Conservation (phyloP, 1,284 basidiomycete species). For the Sutorius eximius region DNA sequence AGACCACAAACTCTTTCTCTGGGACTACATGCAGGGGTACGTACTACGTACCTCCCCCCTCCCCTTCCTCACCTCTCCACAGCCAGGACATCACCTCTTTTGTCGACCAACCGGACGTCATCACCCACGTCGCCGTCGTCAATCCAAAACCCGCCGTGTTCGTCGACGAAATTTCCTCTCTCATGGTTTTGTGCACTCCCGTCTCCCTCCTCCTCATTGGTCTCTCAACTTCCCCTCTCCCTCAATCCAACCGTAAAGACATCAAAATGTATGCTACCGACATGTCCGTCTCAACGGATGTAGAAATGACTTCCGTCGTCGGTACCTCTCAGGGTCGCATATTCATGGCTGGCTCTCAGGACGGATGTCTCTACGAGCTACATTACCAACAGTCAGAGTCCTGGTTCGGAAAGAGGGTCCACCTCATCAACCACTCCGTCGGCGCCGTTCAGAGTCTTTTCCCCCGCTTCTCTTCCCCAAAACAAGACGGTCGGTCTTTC, state of each 20-base stretch:
- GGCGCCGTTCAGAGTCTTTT: constrained; percentile 74
- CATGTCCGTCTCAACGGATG: constrained; percentile 74
- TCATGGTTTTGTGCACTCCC: constrained; percentile 91
- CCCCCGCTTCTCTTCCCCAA: constrained; percentile 61
- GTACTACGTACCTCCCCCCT: constrained; percentile 26
- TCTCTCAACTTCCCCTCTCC: constrained; percentile 59
- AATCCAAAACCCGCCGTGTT: constrained; percentile 83
- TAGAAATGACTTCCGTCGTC: constrained; percentile 82
- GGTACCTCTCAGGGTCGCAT: constrained; percentile 85
- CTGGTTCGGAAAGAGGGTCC: constrained; percentile 88
- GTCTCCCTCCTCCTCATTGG: constrained; percentile 85
- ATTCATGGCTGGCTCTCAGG: constrained; percentile 85
- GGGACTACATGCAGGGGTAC: constrained; percentile 94
- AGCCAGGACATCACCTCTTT: constrained; percentile 87
- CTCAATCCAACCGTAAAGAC: constrained; percentile 57
- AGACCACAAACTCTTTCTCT: constrained; percentile 92
- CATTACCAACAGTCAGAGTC: constrained; percentile 90
- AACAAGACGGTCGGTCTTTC: constrained; percentile 54
- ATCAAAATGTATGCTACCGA: constrained; percentile 92
- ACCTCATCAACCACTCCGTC: constrained; percentile 80
- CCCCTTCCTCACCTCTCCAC: constrained; percentile 10
- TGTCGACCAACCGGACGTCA: constrained; percentile 88
- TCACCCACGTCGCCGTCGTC: constrained; percentile 83
- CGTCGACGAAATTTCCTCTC: constrained; percentile 86
- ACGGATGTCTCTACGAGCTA: constrained; percentile 91